Conservation (phyloP, 2,329 filamentous ascomycete genomes). For the Orbilia brochopaga region DNA sequence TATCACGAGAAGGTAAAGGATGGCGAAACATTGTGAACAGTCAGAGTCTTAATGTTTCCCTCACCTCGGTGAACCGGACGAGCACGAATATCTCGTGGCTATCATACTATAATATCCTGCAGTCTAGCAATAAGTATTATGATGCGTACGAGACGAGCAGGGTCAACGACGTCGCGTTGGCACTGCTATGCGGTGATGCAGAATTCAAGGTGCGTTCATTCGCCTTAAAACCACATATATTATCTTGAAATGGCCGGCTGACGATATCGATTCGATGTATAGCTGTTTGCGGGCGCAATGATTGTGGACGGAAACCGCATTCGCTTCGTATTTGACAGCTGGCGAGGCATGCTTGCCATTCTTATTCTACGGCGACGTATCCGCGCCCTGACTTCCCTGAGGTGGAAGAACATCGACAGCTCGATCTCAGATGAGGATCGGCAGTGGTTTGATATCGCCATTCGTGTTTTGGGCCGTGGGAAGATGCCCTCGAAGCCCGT, state of each 20-base stretch:
- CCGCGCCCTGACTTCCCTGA: slow-evolving; percentile 23
- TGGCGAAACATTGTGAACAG: slow-evolving; percentile 93
- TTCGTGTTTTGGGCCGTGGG: slow-evolving; percentile 30
- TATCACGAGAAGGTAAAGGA: slow-evolving; percentile 81
- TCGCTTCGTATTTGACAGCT: slow-evolving; percentile 81
- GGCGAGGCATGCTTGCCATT: slow-evolving; percentile 88
- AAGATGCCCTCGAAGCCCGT: slow-evolving; percentile 19
- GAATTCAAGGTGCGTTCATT: slow-evolving; percentile 80
- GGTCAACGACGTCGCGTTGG: slow-evolving; percentile 80
- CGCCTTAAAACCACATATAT: slow-evolving; percentile 7
- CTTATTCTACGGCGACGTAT: slow-evolving; percentile 73
- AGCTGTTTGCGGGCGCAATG: slow-evolving; percentile 80
- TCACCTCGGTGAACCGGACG: slow-evolving; percentile 84
- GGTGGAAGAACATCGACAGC: slow-evolving; percentile 36
- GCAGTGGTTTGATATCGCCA: slow-evolving; percentile 43
- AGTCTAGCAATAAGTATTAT: slow-evolving; percentile 76
- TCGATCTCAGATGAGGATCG: slow-evolving; percentile 26
- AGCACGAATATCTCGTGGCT: slow-evolving; percentile 73
- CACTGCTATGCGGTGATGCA: slow-evolving; percentile 84
- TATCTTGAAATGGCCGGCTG: neutral
- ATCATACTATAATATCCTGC: slow-evolving; percentile 97
- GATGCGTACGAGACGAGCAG: slow-evolving; percentile 89
- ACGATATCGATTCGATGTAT: neutral
- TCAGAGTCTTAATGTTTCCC: slow-evolving; percentile 84
- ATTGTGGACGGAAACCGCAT: slow-evolving; percentile 85